Evolutionary conservation across 441 rosid genomes (phyloP).

Genomic region (Corymbia citriodora): DNA sequence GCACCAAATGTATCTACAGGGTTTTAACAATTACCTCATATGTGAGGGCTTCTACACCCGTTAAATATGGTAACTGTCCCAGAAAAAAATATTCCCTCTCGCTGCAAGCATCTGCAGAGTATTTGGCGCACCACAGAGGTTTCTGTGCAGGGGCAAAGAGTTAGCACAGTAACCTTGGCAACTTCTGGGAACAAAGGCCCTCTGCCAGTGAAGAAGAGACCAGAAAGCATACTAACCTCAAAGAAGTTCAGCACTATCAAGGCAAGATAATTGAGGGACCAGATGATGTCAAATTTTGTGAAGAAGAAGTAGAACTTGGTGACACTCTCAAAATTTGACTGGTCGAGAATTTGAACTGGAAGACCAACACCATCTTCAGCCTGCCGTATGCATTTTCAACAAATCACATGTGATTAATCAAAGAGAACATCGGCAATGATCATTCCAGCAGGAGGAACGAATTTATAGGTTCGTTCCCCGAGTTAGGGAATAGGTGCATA

Average conservation of each 20-base stretch:
- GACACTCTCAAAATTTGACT: slow-evolving; percentile 52
- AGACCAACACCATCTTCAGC: slow-evolving; percentile 96
- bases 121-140: slow-evolving; percentile 80
- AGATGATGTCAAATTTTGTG: slow-evolving; percentile 52
- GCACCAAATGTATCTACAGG: neutral
- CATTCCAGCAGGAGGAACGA: neutral
- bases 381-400: slow-evolving; percentile 21
- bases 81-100: slow-evolving; percentile 76
- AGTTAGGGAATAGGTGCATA: neutral
- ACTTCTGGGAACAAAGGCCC: neutral
- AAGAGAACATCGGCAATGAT: slow-evolving; percentile 1
- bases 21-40: slow-evolving; percentile 46
- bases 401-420: neutral
- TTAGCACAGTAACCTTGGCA: slow-evolving; percentile 2
- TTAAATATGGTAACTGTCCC: slow-evolving; percentile 91
- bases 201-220: neutral
- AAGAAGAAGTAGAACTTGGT: slow-evolving; percentile 64
- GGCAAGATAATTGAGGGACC: slow-evolving; percentile 92
- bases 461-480: neutral
- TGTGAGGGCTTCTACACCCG: slow-evolving; percentile 52
- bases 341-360: slow-evolving; percentile 85
- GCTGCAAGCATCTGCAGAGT: slow-evolving; percentile 46
- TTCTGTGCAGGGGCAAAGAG: slow-evolving; percentile 42
- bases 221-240: slow-evolving; percentile 47
- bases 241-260: slow-evolving; percentile 66